Base-by-base conservation (phyloP, 2,329 filamentous ascomycete genomes). In the Chaetothyriales sp. region DNA sequence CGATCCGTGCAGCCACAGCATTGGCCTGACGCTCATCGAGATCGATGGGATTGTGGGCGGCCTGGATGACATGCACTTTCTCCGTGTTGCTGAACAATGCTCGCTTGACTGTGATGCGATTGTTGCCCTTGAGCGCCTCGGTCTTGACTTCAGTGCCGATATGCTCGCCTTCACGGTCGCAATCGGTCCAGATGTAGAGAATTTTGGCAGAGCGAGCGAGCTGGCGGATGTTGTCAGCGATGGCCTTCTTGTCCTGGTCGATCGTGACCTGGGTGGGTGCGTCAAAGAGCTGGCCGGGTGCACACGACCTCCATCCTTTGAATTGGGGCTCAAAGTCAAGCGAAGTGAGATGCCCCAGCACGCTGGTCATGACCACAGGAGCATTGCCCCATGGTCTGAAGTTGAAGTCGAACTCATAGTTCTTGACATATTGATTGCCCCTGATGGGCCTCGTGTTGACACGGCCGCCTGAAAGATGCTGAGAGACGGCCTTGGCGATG, bases 121-220 rank as follows among this genome's bases (percentile, higher is more conserved):
- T 67, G 56, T 95, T 96, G 8, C 78, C 82, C 61, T 80, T 80
- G 46, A 74, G 72, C 4, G 92, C 92, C 52, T 90, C 83, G 49
- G 84, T 78, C 44, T 87, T 81, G 54, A 98, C 90, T 65, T 98
- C 90, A 42, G 84, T 77, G 5, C 92, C 92, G 59, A 98, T 98
- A 63, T 96, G 85, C 66, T 98, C 92, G 36, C 92, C 92, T 73
- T 98, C 92, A 50, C 89, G 81, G 73, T 98, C 92, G 67, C 92
- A 96, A 74, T 98, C 92, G 0, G 92, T 98, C 92, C 92, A 98
- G 60, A 98, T 95, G 66, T 93, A 90, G 28, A 98, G 73, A 10
- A 82, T 79, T 50, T 75, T 77, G n/a, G 81, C 76, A 63, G 77
- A 76, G 53, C 76, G 76, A 18, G 92, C 90, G 65, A 94, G 83